Evolutionary conservation across 2,329 filamentous ascomycete species (phyloP), one percentile per base, ranked within the genome.

Genomic region (Colletotrichum karsti): DNA sequence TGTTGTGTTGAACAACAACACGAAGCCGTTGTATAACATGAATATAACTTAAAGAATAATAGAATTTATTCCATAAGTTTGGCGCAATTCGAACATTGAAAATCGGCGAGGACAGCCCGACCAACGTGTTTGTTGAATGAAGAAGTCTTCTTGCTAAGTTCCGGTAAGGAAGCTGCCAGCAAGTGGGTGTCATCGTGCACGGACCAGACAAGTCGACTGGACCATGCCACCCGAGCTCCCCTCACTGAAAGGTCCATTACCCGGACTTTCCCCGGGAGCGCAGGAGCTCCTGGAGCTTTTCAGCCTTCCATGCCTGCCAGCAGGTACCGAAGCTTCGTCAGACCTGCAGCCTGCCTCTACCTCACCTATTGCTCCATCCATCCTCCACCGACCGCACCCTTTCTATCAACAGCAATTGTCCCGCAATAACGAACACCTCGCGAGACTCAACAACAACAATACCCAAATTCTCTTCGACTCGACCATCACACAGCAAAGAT

Each of bases 401-500:
- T 58, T 67, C 50, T 60, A 58, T 53, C 24, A 44, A 67, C 64
- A 44, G 53, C 64, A 37, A 67, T 54, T 64, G 64, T 58, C 53
- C 64, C 18, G n/a, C 53, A 67, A 28, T 48, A 67, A 37, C 44
- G 26, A 58, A 48, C 56, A 54, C 35, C 39, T 48, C 28, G 22
- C 35, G 59, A 42, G 56, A 35, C 20, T 20, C 26, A 55, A 48
- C 35, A 54, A 15, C 39, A 53, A 46, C 13, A 48, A 48, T 50
- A 46, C 20, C 33, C 26, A 22, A 55, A 35, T 48, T 33, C 20
- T 64, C 62, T 62, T 39, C 59, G 59, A 73, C 54, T 69, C 41
- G 26, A 54, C 39, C 37, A 24, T 37, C 67, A 56, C 50, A 35
- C 67, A 63, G 60, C 54, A 71, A 77, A 58, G 75, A 90, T 97